These are phyloP conservation scores for Blastobotrys capitulatus DNA, from an alignment of 1,139 yeast species.

Conservation along the genomic window DNA sequence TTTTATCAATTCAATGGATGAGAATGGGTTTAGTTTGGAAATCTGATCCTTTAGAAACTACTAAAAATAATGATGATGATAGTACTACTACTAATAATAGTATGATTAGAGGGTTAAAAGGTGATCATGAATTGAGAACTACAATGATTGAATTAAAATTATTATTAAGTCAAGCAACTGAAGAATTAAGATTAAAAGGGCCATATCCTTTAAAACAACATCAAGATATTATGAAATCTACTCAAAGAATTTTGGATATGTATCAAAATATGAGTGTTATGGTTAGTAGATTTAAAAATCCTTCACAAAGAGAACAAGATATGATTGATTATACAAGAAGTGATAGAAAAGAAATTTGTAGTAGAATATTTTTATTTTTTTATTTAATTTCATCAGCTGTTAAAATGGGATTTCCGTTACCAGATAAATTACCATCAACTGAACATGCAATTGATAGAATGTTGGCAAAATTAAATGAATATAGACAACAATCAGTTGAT, in stretches of 20 bases:
- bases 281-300: constrained; percentile 54
- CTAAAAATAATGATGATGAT: constrained; percentile 10
- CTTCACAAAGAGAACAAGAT: constrained; percentile 49
- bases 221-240: constrained; percentile 45
- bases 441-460: constrained; percentile 70
- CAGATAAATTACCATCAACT: constrained; percentile 71
- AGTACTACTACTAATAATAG: too few relatives aligned
- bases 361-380: constrained; percentile 64
- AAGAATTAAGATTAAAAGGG: constrained; percentile 72
- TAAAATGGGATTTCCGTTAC: constrained; percentile 69
- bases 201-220: constrained; percentile 56
- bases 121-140: constrained; percentile 38
- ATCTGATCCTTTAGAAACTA: constrained; percentile 44
- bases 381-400: constrained; percentile 77
- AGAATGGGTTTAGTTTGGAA: constrained; percentile 82
- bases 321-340: constrained; percentile 51
- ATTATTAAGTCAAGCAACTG: constrained; percentile 64
- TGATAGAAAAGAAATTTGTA: constrained; percentile 66
- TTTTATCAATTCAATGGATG: constrained; percentile 67
- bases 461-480: constrained; percentile 48
- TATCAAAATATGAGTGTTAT: constrained; percentile 66
- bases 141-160: constrained; percentile 59
- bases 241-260: constrained; percentile 67
- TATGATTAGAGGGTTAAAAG: constrained; percentile 29
- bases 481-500: constrained; percentile 20